Base-by-base conservation (phyloP, 495 filamentous ascomycete species). In the Xylaria telfairii region DNA sequence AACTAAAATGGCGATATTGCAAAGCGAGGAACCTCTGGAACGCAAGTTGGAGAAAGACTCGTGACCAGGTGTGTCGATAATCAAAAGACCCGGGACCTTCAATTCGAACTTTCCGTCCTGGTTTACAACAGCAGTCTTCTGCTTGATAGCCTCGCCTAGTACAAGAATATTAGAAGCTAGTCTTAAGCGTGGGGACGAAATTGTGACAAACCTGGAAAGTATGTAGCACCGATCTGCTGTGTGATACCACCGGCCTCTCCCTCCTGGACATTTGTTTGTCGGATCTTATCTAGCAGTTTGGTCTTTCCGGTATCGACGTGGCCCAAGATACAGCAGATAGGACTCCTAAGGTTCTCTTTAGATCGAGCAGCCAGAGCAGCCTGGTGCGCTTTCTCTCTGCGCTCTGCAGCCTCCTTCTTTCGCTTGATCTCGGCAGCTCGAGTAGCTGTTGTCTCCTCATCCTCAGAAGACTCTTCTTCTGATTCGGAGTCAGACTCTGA, bases 281-380 rank as follows among this genome's bases (percentile, higher is more conserved):
- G 92, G 78, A 99, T 95, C 85, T 98, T 98, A 86, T 99, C 96
- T 65, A 99, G 86, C 68, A 99, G 84, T 84, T 99, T 99, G 24
- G 96, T 99, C 86, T 99, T 99, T 76, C 96, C 96, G 47, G 96
- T 99, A 90, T 99, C 96, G 87, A 99, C 96, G 87, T 99, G 96
- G 71, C 96, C 96, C 60, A 99, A 88, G 87, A 99, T 98, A 91
- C 95, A 98, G 85, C 96, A 99, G 80, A 99, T 99, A 44, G 96
- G 96, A 62, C 95, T 98, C 42, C 96, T 92, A 34, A 99, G 91
- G 80, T 99, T 89, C 76, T 98, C 93, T 83, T 92, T 93, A 0
- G 95, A 98, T 65, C 95, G 88, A 68, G 95, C 96, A 46, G 94
- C 94, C 78, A 98, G 77, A 30, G 96, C 96, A 65, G 94, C 95